phyloP scores from a whole-genome alignment of 768 basidiomycete species.

The Pisolithus sp. region DNA sequence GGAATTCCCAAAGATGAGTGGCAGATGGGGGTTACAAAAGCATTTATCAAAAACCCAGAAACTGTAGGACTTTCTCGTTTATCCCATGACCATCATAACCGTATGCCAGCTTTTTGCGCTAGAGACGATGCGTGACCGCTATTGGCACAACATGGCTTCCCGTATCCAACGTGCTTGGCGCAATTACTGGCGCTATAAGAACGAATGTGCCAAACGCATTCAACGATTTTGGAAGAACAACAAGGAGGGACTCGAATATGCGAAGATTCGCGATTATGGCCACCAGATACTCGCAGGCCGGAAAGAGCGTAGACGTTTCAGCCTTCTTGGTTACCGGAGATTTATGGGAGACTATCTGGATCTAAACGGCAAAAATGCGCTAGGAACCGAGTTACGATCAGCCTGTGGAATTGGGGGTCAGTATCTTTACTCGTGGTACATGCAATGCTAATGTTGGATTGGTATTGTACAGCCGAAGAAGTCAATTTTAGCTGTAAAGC shows the following conservation, averaged over 20 bases:
- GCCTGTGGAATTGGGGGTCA: slow-evolving; percentile 71
- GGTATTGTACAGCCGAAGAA: slow-evolving; percentile 46
- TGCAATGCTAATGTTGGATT: slow-evolving; percentile 1
- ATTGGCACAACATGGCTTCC: slow-evolving; percentile 99
- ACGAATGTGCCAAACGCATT: slow-evolving; percentile 91
- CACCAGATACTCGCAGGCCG: slow-evolving; percentile 86
- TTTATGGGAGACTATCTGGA: slow-evolving; percentile 97
- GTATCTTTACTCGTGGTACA: slow-evolving; percentile 17
- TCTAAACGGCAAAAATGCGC: slow-evolving; percentile 70
- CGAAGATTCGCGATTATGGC: slow-evolving; percentile 88
- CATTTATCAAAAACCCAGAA: slow-evolving; percentile 99
- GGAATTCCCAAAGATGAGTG: slow-evolving; percentile 96
- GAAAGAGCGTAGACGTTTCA: slow-evolving; percentile 91
- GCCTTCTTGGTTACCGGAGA: slow-evolving; percentile 87
- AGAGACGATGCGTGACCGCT: slow-evolving; percentile 97
- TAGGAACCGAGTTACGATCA: slow-evolving; percentile 68
- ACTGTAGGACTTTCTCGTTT: slow-evolving; percentile 50
- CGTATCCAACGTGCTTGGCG: slow-evolving; percentile 96
- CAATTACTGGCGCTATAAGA: slow-evolving; percentile 92
- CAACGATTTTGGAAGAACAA: slow-evolving; percentile 99
- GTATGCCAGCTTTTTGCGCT: slow-evolving; percentile 79
- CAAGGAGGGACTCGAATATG: slow-evolving; percentile 87
- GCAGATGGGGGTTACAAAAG: slow-evolving; percentile 99
- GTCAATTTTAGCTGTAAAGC: slow-evolving; percentile 80
- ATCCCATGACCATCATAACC: not conserved